Evolutionary conservation across 768 basidiomycete species (phyloP), one percentile per base, ranked within the genome.

Genomic region (Mycena filopes): DNA sequence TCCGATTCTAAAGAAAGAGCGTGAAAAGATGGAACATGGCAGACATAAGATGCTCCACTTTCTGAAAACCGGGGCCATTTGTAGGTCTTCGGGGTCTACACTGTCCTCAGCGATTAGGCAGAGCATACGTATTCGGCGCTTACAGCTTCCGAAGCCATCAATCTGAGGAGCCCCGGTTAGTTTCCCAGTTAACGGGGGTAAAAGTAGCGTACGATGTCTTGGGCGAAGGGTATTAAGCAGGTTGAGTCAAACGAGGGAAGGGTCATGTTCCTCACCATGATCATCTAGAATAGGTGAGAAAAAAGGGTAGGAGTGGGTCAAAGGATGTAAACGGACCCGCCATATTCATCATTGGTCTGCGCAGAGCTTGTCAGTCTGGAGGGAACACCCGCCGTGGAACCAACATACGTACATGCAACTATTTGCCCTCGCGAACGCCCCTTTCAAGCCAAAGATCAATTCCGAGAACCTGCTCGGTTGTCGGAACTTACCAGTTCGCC

Each of bases 361-460:
- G 13, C 15, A 15, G 12, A 20, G 11, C 8, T 12, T 51, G 20
- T 56, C 18, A 65, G 28, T 33, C 10, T n/a, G 33, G 20, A 28
- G 36, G 57, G 45, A 56, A 38, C 41, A 23, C 49, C 46, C 54
- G 59, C 48, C 23, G 9, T 33, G 43, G 49, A 23, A 60, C 16
- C 38, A 66, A 66, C 40, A 36, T 78, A 96, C 40, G 31, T 78
- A 96, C 89, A 98, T 96, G 18, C 92, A 88, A 68, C 92, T 89
- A 74, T 97, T 98, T 11, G 96, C 95, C 56, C 93, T 82, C 1
- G 94, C 93, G 76, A 97, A 98, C 0, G 94, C 95, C 8, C 95
- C n/a, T n/a, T n/a, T n/a, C n/a, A n/a, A n/a, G n/a, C n/a, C n/a
- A n/a, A n/a, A n/a, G n/a, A n/a, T n/a, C n/a, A n/a, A n/a, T n/a